phyloP scores from a whole-genome alignment of 257 asterid genomes.

The Solanum clarkiae region DNA sequence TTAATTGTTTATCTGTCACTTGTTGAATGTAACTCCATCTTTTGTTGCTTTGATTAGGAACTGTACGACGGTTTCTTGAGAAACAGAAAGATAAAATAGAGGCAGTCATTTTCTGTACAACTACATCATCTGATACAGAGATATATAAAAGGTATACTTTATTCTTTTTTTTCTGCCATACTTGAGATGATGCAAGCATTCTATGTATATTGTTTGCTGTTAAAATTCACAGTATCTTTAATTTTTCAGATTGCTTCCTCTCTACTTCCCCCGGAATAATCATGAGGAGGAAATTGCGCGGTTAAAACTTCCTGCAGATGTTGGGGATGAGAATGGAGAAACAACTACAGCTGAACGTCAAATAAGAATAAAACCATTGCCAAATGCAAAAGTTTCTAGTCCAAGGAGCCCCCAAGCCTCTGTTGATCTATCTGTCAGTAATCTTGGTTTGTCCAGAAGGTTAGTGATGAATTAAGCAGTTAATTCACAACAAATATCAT shows the following conservation, averaged over 20 bases:
- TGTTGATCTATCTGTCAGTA: conserved; percentile 46
- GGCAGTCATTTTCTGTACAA: conserved; percentile 75
- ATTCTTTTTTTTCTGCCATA: background rate
- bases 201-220: background rate
- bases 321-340: conserved; percentile 99
- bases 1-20: background rate
- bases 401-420: conserved; percentile 29
- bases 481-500: background rate
- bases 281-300: conserved; percentile 76
- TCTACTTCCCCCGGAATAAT: conserved; percentile 88
- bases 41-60: conserved; percentile 42
- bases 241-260: conserved; percentile 73
- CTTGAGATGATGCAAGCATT: background rate
- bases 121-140: conserved; percentile 80
- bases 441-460: conserved; percentile 53
- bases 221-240: background rate
- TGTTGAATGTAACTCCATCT: background rate
- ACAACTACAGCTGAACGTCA: conserved; percentile 83
- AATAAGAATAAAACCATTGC: conserved; percentile 85
- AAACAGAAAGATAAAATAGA: conserved; percentile 74
- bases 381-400: conserved; percentile 52
- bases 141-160: conserved; percentile 74
- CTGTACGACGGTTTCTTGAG: conserved; percentile 89
- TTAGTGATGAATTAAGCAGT: conserved; percentile 15
- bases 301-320: conserved; percentile 92